Evolutionary conservation across 495 filamentous ascomycete genomes (phyloP).

Genomic region (Barbatosphaeria neglecta): DNA sequence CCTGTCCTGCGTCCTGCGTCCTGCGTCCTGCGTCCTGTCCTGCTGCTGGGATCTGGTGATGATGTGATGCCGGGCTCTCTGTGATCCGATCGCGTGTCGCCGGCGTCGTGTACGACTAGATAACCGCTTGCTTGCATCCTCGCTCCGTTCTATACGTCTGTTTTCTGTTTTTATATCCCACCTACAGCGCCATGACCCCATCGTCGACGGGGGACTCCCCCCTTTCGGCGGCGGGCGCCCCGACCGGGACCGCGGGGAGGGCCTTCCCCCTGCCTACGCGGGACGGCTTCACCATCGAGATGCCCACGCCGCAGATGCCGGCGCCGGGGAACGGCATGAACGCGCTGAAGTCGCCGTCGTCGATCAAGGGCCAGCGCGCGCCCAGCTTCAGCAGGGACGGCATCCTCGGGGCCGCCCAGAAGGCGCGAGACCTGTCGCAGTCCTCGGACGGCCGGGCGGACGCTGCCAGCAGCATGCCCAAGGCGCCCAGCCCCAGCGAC

Average conservation of each 20-base stretch:
- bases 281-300: slow-evolving; percentile 35
- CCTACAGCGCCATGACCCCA: slow-evolving; percentile 29
- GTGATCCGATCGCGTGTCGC: too few species aligned
- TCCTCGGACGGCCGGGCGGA: slow-evolving; percentile 34
- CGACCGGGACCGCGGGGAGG: slow-evolving; percentile 22
- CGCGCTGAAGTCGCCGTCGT: slow-evolving; percentile 38
- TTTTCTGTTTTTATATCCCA: neutral
- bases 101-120: neutral
- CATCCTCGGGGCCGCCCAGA: slow-evolving; percentile 46
- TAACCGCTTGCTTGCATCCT: neutral
- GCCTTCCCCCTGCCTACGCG: slow-evolving; percentile 32
- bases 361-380: slow-evolving; percentile 32
- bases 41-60: too few species aligned
- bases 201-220: slow-evolving; percentile 41
- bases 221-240: slow-evolving; percentile 26
- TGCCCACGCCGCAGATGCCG: slow-evolving; percentile 30
- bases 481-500: slow-evolving; percentile 29
- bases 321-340: slow-evolving; percentile 28
- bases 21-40: too few species aligned
- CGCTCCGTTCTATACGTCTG: neutral
- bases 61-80: too few species aligned
- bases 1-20: too few species aligned
- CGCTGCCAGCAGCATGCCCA: slow-evolving; percentile 33
- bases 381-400: slow-evolving; percentile 43
- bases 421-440: slow-evolving; percentile 43